These are phyloP conservation scores for Lepidium aucheri DNA, from an alignment of 345 rosid genomes.

Conservation along the genomic window DNA sequence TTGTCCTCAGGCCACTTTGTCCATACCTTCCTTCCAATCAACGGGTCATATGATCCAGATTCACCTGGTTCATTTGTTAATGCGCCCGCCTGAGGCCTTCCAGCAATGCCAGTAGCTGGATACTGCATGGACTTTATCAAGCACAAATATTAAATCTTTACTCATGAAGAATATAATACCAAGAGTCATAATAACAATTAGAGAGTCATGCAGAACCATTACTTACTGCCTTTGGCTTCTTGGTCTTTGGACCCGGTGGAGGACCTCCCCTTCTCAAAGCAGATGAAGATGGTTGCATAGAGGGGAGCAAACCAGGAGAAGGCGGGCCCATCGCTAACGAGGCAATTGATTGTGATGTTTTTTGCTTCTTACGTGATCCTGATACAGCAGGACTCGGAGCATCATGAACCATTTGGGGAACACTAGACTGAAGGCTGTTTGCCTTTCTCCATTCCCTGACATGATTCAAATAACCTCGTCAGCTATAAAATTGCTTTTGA, in stretches of 20 bases:
- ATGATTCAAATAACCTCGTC: background rate
- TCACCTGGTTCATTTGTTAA: slow-evolving; percentile 61
- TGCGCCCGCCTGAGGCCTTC: slow-evolving; percentile 54
- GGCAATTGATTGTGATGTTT: slow-evolving; percentile 70
- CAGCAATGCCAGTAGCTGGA: slow-evolving; percentile 53
- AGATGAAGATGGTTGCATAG: slow-evolving; percentile 84
- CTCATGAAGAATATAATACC: slow-evolving; percentile 6
- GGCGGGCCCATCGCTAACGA: slow-evolving; percentile 76
- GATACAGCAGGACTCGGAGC: slow-evolving; percentile 77
- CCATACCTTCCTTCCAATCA: slow-evolving; percentile 89
- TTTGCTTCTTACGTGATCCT: slow-evolving; percentile 84
- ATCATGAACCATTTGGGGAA: slow-evolving; percentile 60
- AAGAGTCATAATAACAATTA: background rate
- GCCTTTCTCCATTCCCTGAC: slow-evolving; percentile 91
- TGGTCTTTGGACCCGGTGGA: slow-evolving; percentile 53
- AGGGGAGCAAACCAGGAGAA: slow-evolving; percentile 60
- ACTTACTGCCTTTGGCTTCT: slow-evolving; percentile 87
- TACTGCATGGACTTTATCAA: slow-evolving; percentile 60
- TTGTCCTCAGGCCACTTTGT: slow-evolving; percentile 97
- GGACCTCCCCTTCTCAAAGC: slow-evolving; percentile 65
- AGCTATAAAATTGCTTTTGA: background rate
- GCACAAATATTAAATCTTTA: slow-evolving; percentile 27
- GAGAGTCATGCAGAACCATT: slow-evolving; percentile 1
- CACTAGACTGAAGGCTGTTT: slow-evolving; percentile 54
- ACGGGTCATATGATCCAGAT: slow-evolving; percentile 52